Evolutionary conservation across 2,329 filamentous ascomycete genomes (phyloP), one percentile per base, ranked within the genome.

Genomic region (Clonostachys rhizophaga): DNA sequence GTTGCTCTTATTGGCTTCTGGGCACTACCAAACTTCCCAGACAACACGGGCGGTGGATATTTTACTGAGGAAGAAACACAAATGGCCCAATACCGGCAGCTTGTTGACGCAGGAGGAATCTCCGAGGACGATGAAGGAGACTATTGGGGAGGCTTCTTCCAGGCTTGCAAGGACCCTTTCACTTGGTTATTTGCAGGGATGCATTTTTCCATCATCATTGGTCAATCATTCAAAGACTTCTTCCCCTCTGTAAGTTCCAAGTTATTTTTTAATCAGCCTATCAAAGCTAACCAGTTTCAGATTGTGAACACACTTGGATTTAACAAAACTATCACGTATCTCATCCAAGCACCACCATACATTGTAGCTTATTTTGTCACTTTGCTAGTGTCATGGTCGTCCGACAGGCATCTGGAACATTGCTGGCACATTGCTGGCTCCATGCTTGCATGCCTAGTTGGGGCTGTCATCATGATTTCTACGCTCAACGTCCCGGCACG

Each of bases 391-490:
- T 68, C 65, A 1, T 70, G 66, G 66, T 65, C 63, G 9, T 66
- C 65, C 2, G 66, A 66, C n/a, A 53, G 60, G 24, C 54, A 57
- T n/a, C 50, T 65, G 18, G 66, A 69, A 48, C 58, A 67, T 45
- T 66, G 66, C 36, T 70, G 60, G 46, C 70, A 73, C 44, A 69
- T 73, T 14, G 57, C 67, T 3, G 56, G 60, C 2, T 66, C 68
- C 1, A 65, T 72, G 2, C n/a, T 58, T 3, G 49, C 69, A 40
- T 64, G 64, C 3, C 46, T 68, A 0, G 52, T 65, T 10, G 70
- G 66, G 7, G 68, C 67, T 34, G 60, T 68, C n/a, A 67, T 72
- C 34, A 63, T 66, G 56, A 70, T 71, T 49, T 63, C 63, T 1
- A 72, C 69, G 0, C 54, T 67, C 1, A 69, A 68, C 17, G 61